phyloP scores from a whole-genome alignment of 306 rosid species.

The Lathyrus tuberosus region DNA sequence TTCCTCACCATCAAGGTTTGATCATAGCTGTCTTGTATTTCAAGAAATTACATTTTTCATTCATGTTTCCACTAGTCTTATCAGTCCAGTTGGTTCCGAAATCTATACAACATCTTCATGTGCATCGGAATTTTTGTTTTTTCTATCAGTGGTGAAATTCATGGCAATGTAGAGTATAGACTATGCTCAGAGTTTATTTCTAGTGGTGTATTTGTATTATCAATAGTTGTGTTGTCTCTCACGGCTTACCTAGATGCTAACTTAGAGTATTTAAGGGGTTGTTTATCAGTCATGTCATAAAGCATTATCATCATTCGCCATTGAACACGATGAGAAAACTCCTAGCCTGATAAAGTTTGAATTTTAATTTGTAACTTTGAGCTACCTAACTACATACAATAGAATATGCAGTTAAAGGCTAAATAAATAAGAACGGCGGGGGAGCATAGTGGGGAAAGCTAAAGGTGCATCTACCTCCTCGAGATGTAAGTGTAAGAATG shows the following conservation, averaged over 20 bases:
- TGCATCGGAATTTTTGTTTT: background rate
- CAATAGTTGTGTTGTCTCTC: background rate
- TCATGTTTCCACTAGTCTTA: background rate
- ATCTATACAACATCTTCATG: background rate
- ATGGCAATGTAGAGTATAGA: background rate
- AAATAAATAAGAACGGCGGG: background rate
- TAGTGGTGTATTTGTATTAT: background rate
- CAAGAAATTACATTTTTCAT: background rate
- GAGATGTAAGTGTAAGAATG: background rate
- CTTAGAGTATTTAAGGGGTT: background rate
- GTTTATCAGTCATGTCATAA: background rate
- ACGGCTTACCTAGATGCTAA: background rate
- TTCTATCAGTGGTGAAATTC: background rate
- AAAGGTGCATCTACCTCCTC: background rate
- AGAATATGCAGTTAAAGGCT: background rate
- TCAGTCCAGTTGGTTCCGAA: background rate
- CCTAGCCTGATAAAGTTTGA: background rate
- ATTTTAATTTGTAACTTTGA: background rate
- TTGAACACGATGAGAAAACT: background rate
- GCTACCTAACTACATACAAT: background rate
- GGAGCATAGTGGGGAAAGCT: background rate
- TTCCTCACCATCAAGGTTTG: constrained; percentile 16
- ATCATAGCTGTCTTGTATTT: background rate
- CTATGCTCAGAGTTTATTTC: background rate
- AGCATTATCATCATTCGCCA: background rate